Percentiles rank a stretch among this genome's conserved stretches.
These are phyloP conservation scores for Stentor roeselii DNA, from an alignment of 73 alveolate genomes.

Conservation along the genomic window DNA sequence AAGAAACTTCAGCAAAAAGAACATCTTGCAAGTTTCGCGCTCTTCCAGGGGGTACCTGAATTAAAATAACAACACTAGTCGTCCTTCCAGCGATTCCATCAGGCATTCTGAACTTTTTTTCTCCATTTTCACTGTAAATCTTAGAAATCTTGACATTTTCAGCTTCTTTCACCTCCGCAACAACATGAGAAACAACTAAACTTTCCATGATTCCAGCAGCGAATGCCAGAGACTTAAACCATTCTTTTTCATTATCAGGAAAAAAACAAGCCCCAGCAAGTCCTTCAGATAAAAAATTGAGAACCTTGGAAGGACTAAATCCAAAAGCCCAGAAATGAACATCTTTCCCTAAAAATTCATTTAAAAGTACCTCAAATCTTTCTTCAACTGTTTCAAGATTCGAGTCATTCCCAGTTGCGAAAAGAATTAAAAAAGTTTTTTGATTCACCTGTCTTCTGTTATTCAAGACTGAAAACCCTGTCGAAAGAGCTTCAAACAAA, in stretches of 20 bases:
- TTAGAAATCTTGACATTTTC: slow-evolving; percentile 15
- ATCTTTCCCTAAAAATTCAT: background rate
- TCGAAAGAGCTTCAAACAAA: background rate
- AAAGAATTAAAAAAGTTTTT: background rate
- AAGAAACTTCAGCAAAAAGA: too few species aligned
- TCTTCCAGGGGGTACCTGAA: background rate
- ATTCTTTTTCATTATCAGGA: background rate
- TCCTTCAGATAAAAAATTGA: background rate
- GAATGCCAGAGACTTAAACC: background rate
- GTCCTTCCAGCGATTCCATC: background rate
- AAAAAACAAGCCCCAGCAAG: background rate
- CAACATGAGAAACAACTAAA: background rate
- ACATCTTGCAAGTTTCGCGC: background rate
- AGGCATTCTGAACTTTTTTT: background rate
- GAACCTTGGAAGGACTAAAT: background rate
- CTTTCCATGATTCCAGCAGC: background rate
- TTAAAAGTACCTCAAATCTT: background rate
- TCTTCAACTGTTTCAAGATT: background rate
- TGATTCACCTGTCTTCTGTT: background rate
- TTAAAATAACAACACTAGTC: background rate
- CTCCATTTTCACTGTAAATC: slow-evolving; percentile 16
- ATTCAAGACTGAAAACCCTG: background rate
- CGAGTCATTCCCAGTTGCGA: background rate
- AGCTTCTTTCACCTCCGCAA: background rate
- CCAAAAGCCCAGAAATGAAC: background rate